A percentile compares a stretch with the other conserved stretches of the same genome.
phyloP scores from a whole-genome alignment of 495 filamentous ascomycete genomes.

The Penicillium verhagenii region DNA sequence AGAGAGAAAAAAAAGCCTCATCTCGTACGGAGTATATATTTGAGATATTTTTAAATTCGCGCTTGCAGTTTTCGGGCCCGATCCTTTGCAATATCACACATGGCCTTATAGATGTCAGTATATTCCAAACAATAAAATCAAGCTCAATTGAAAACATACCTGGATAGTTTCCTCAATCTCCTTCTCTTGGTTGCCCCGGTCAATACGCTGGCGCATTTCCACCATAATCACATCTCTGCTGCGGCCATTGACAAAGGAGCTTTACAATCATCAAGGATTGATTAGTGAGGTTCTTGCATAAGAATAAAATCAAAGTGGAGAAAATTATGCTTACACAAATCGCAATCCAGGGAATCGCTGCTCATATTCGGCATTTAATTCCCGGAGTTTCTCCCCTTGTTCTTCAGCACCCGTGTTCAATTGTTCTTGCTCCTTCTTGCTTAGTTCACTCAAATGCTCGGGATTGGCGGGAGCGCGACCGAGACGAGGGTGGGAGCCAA shows the following conservation, averaged over 20 bases:
- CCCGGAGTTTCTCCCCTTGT: slow-evolving; percentile 44
- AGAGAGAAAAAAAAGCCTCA: too few relatives aligned
- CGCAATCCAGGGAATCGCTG: slow-evolving; percentile 74
- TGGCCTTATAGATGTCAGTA: slow-evolving; percentile 46
- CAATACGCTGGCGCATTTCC: slow-evolving; percentile 80
- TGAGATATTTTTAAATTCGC: slow-evolving; percentile 16
- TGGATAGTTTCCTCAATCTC: slow-evolving; percentile 77
- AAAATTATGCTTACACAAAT: slow-evolving; percentile 65
- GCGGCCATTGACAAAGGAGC: slow-evolving; percentile 87
- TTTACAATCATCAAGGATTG: slow-evolving; percentile 26
- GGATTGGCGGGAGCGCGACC: slow-evolving; percentile 63
- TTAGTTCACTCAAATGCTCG: slow-evolving; percentile 66
- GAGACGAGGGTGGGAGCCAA: slow-evolving; percentile 85
- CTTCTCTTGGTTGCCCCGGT: slow-evolving; percentile 57
- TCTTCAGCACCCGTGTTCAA: slow-evolving; percentile 56
- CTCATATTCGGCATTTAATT: slow-evolving; percentile 82
- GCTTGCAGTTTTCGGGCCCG: slow-evolving; percentile 52
- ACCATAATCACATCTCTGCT: slow-evolving; percentile 71
- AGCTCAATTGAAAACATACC: slow-evolving; percentile 45
- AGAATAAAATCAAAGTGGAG: too few relatives aligned
- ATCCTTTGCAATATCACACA: slow-evolving; percentile 71
- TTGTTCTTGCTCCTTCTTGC: slow-evolving; percentile 75
- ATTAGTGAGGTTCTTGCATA: neutral
- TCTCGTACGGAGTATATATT: neutral
- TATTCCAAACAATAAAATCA: neutral